A percentile compares a stretch with the other conserved stretches of the same genome.
These are phyloP conservation scores for Parietichytrium sp. DNA, from an alignment of 108 stramenopile species.

Conservation along the genomic window DNA sequence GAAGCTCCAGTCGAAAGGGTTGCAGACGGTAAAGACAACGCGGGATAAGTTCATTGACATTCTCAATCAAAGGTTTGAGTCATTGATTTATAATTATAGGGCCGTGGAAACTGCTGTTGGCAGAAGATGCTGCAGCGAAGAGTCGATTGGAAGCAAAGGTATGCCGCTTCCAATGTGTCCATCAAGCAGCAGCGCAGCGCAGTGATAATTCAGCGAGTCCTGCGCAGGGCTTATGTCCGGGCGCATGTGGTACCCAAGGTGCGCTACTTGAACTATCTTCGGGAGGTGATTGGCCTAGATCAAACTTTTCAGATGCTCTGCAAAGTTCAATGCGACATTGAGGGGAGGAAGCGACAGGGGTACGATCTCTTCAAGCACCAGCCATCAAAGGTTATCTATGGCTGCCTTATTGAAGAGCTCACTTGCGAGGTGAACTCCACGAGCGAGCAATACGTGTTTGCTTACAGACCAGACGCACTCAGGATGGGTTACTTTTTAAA, in stretches of 20 bases:
- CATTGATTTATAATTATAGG: no score
- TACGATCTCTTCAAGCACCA: conserved; percentile 13
- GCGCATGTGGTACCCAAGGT: not conserved
- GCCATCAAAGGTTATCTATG: conserved; percentile 22
- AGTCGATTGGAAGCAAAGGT: no score
- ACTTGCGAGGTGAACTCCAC: not conserved
- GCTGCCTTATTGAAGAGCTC: conserved; percentile 1
- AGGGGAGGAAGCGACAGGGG: not conserved
- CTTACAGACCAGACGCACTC: not conserved
- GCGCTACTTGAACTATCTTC: not conserved
- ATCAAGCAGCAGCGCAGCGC: not conserved
- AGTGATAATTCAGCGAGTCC: not conserved
- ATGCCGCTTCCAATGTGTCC: no score
- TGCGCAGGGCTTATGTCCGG: not conserved
- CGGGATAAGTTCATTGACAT: no score
- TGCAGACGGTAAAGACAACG: no score
- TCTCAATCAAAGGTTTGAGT: no score
- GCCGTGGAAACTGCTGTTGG: no score
- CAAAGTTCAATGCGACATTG: not conserved
- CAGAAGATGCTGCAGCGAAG: no score
- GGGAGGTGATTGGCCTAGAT: not conserved
- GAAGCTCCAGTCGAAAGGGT: no score
- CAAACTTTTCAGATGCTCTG: not conserved
- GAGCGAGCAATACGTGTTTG: not conserved
- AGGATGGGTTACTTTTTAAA: conserved; percentile 25